Conservation (phyloP, 2,329 filamentous ascomycete genomes). For the Pseudogymnoascus sp. region DNA sequence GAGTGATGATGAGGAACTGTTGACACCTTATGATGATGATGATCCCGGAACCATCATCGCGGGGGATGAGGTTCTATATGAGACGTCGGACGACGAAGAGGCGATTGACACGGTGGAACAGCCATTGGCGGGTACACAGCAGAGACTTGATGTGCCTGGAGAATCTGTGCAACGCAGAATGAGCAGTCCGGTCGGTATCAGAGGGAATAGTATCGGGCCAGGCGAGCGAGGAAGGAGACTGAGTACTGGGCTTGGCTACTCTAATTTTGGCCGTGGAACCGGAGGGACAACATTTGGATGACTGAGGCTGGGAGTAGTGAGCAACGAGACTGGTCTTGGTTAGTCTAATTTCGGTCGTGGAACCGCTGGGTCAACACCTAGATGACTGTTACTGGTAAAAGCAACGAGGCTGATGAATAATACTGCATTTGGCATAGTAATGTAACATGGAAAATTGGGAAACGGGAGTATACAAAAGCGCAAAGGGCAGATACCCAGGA, state of each 20-base stretch:
- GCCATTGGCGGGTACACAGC: constrained; percentile 9
- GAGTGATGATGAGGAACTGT: constrained; percentile 17
- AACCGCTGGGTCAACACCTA: constrained; percentile 24
- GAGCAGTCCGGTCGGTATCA: constrained; percentile 23
- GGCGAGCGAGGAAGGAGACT: constrained; percentile 22
- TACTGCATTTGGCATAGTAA: not conserved
- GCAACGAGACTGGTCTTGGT: constrained; percentile 21
- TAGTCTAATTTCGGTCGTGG: constrained; percentile 23
- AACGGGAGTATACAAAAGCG: not conserved
- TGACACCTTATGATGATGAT: constrained; percentile 13
- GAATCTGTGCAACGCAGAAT: constrained; percentile 18
- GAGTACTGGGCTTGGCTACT: constrained; percentile 26
- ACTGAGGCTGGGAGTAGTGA: not conserved
- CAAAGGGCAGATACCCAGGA: not conserved
- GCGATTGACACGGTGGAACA: constrained; percentile 17
- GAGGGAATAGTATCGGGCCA: constrained; percentile 23
- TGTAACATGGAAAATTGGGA: not conserved
- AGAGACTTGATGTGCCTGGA: not conserved
- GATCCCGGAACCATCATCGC: constrained; percentile 15
- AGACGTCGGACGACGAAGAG: constrained; percentile 19
- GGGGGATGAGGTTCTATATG: constrained; percentile 15
- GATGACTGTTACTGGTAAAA: not conserved
- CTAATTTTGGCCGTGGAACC: constrained; percentile 24
- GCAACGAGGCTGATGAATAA: not conserved
- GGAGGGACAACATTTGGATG: constrained; percentile 24